Evolutionary conservation across 495 filamentous ascomycete genomes (phyloP).

Genomic region (Neurospora sp.): DNA sequence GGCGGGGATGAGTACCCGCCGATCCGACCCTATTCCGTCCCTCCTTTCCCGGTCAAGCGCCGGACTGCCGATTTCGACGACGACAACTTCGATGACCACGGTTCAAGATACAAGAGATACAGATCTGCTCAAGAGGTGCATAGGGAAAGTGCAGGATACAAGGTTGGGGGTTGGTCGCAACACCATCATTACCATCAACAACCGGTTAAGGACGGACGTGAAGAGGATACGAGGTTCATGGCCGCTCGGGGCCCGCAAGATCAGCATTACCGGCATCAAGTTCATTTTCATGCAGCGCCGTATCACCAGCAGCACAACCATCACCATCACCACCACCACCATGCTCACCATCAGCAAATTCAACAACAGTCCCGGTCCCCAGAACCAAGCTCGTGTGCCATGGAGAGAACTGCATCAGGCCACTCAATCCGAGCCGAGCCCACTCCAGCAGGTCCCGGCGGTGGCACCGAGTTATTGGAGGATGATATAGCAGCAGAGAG

Average conservation of each 20-base stretch:
- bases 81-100: slow-evolving; percentile 3
- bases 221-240: not conserved
- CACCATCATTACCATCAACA: not conserved
- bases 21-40: slow-evolving; percentile 6
- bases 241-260: not conserved
- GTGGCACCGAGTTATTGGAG: slow-evolving; percentile 20
- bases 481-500: slow-evolving; percentile 31
- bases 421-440: slow-evolving; percentile 23
- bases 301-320: not conserved
- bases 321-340: not conserved
- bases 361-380: slow-evolving; percentile 2
- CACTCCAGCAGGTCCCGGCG: slow-evolving; percentile 9
- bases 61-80: slow-evolving; percentile 13
- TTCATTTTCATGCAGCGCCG: not conserved
- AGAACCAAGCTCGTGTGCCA: slow-evolving; percentile 5
- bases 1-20: slow-evolving; percentile 24
- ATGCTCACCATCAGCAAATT: not conserved
- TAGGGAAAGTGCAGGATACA: not conserved
- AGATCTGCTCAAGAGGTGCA: not conserved
- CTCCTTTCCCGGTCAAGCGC: slow-evolving; percentile 18
- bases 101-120: slow-evolving; percentile 10
- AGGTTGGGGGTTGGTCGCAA: not conserved
- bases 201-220: not conserved
- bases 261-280: not conserved
- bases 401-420: slow-evolving; percentile 26